Percentiles rank a stretch among this genome's conserved stretches.
These are phyloP conservation scores for Gossypium davidsonii DNA, from an alignment of 441 rosid genomes.

Conservation along the genomic window DNA sequence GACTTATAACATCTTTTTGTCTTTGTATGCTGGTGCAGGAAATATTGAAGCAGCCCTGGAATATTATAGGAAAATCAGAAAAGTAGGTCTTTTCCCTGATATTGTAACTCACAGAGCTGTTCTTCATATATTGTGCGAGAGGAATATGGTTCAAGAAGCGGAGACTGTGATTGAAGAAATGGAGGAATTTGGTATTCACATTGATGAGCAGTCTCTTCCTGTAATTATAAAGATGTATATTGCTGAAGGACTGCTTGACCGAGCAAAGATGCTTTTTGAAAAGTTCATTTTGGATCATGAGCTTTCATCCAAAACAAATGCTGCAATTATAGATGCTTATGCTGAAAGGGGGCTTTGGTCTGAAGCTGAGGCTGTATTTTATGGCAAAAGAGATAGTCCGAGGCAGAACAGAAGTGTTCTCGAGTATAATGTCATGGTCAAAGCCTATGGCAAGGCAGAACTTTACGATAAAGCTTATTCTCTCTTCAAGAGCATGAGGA, in stretches of 20 bases:
- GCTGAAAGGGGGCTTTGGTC: conserved; percentile 77
- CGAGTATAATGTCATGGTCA: conserved; percentile 82
- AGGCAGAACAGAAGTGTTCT: conserved; percentile 50
- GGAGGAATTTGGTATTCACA: conserved; percentile 33
- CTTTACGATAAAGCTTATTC: conserved; percentile 75
- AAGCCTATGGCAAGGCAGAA: conserved; percentile 77
- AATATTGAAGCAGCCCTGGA: conserved; percentile 55
- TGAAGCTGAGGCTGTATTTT: conserved; percentile 70
- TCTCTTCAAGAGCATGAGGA: conserved; percentile 71
- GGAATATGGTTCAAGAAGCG: conserved; percentile 61
- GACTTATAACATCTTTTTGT: conserved; percentile 68
- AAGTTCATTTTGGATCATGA: conserved; percentile 37
- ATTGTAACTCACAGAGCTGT: conserved; percentile 62
- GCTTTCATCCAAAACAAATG: conserved; percentile 52
- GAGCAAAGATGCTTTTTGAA: conserved; percentile 44
- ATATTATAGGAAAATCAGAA: conserved; percentile 57
- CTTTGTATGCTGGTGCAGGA: conserved; percentile 65
- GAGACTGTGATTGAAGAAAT: conserved; percentile 59
- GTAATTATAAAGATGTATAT: conserved; percentile 63
- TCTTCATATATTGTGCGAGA: conserved; percentile 59
- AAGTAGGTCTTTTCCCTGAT: conserved; percentile 71
- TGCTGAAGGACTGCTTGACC: conserved; percentile 37
- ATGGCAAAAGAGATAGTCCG: conserved; percentile 37
- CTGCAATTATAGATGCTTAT: conserved; percentile 64
- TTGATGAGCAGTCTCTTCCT: conserved; percentile 76